These are phyloP conservation scores for Verbascum thapsus DNA, from an alignment of 257 asterid species.

Conservation along the genomic window DNA sequence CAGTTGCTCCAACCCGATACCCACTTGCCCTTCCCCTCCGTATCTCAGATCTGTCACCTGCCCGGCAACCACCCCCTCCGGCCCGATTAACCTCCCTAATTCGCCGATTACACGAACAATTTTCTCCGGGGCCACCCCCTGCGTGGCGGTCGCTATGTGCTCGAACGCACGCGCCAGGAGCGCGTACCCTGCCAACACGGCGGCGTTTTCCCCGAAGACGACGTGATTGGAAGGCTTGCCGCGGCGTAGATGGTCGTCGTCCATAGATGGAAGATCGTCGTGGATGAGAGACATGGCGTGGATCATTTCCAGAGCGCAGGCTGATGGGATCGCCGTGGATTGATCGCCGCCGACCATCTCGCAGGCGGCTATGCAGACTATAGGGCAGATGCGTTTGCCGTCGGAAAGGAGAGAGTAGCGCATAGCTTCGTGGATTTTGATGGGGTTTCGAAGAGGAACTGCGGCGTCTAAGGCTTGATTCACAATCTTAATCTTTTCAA, in stretches of 20 bases:
- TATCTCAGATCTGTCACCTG: conserved; percentile 36
- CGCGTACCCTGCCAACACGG: conserved; percentile 36
- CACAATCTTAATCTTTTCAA: conserved; percentile 27
- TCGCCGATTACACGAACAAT: conserved; percentile 34
- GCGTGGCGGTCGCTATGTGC: conserved; percentile 36
- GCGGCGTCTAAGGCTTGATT: conserved; percentile 42
- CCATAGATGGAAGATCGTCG: conserved; percentile 57
- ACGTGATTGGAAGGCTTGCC: conserved; percentile 43
- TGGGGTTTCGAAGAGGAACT: conserved; percentile 34
- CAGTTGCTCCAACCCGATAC: conserved; percentile 28
- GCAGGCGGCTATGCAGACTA: conserved; percentile 47
- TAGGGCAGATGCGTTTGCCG: conserved; percentile 46
- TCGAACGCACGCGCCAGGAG: conserved; percentile 46
- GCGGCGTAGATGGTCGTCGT: conserved; percentile 41
- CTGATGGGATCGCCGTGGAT: conserved; percentile 42
- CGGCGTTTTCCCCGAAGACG: conserved; percentile 33
- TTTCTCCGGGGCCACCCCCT: conserved; percentile 24
- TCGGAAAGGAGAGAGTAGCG: conserved; percentile 42
- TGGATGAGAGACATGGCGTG: conserved; percentile 46
- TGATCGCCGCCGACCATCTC: conserved; percentile 44
- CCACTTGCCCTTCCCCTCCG: conserved; percentile 14
- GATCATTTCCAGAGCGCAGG: conserved; percentile 49
- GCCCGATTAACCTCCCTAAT: conserved; percentile 34
- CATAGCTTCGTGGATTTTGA: conserved; percentile 41
- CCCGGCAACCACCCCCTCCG: conserved; percentile 42